Evolutionary conservation across 192 early-diverging fungal species (phyloP), one percentile per base, ranked within the genome.

Genomic region (Coemansia sp.): DNA sequence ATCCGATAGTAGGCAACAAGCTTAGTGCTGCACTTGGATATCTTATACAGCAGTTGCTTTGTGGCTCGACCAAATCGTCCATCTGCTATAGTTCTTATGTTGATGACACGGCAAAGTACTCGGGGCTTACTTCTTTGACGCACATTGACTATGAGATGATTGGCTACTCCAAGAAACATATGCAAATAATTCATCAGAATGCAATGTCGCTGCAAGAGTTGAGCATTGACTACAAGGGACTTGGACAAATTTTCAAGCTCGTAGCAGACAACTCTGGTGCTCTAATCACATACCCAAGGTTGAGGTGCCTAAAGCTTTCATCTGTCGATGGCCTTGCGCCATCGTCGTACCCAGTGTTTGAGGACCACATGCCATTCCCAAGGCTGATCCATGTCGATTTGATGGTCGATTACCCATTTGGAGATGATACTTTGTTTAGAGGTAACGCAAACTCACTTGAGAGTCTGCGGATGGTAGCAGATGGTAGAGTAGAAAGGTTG

Each of bases 41-140:
- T 20, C 20, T 51, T 2, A 51, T 51, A 9, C 47, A 51, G n/a
- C 47, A 51, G 18, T 20, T 51, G 47, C 18, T 51, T 20, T 5
- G 18, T 20, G 47, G 47, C 18, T 51, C 47, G 1, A n/a, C 47
- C 18, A 51, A 51, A 8, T 51, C 47, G 8, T 16, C 47, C 8
- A 8, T 51, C n/a, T 7, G 47, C 6, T 51, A 51, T 51, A 20
- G 47, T 9, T 51, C 47, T 1, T 51, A n/a, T 51, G 8, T 51
- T n/a, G n/a, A 51, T 51, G 47, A 51, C 16, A 51, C 47, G 47
- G n/a, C 47, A 51, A 51, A 51, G n/a, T 51, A 51, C 47, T 51
- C 47, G 16, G 16, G 8, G n/a, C 20, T 51, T 24, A 20, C n/a
- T 16, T 8, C 16, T 20, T 51, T 51, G 47, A 51, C 47, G 16